Percentiles rank a stretch among this genome's conserved stretches.
Conservation (phyloP, 805 yeast genomes). For the Ogataea kodamae region DNA sequence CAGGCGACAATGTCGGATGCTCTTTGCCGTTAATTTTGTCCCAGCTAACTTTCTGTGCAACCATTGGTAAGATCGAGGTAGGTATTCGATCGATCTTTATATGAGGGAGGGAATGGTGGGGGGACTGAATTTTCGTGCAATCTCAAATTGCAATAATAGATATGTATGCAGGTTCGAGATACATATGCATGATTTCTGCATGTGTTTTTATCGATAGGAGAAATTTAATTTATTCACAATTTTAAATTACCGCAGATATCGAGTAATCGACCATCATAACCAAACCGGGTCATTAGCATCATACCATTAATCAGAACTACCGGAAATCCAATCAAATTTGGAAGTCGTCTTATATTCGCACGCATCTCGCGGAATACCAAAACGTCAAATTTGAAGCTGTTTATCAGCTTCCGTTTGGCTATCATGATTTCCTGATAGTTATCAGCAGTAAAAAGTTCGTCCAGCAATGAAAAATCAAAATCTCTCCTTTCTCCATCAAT, state of each 20-base stretch:
- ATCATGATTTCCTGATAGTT: not conserved
- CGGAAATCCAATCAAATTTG: too few species aligned
- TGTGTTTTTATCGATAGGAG: too few species aligned
- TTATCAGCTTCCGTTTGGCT: not conserved
- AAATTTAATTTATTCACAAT: too few species aligned
- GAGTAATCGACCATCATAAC: conserved; percentile 14
- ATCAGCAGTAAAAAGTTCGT: not conserved
- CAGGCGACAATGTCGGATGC: conserved; percentile 25
- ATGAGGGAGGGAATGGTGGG: too few species aligned
- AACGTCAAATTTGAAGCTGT: not conserved
- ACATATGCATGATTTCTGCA: too few species aligned
- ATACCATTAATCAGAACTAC: not conserved
- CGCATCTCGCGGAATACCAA: too few species aligned
- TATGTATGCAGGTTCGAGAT: too few species aligned
- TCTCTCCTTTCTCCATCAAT: too few species aligned
- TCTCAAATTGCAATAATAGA: too few species aligned
- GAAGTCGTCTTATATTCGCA: too few species aligned
- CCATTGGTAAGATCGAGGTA: conserved; percentile 16
- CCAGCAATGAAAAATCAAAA: not conserved
- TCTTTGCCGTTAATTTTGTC: conserved; percentile 32
- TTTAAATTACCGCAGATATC: conserved; percentile 9
- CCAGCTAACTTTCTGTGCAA: conserved; percentile 34
- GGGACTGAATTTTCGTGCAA: too few species aligned
- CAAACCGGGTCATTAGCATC: conserved; percentile 3
- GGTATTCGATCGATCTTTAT: too few species aligned